Evolutionary conservation across 768 basidiomycete genomes (phyloP).

Genomic region (Pulveroboletus ravenelii): DNA sequence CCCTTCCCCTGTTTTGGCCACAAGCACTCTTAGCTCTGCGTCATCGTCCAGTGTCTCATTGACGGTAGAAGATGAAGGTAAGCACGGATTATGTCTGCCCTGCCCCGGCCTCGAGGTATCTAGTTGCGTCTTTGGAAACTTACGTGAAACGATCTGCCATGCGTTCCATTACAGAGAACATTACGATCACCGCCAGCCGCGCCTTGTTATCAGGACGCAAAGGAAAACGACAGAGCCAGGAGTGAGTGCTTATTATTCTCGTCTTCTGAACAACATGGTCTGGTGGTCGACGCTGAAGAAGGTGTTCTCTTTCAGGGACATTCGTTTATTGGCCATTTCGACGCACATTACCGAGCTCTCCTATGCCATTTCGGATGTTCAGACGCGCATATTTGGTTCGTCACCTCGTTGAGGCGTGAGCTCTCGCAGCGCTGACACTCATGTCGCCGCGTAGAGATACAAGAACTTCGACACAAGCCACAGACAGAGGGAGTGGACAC

Average conservation of each 20-base stretch:
- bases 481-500: conserved; percentile 52
- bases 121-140: conserved; percentile 24
- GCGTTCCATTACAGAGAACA: conserved; percentile 51
- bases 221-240: conserved; percentile 57
- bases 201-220: conserved; percentile 38
- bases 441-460: conserved; percentile 58
- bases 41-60: conserved; percentile 52
- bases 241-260: conserved; percentile 46
- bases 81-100: conserved; percentile 20
- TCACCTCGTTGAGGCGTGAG: conserved; percentile 3
- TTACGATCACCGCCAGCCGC: conserved; percentile 60
- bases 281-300: conserved; percentile 27
- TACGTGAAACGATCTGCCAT: conserved; percentile 32
- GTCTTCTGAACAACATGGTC: conserved; percentile 18
- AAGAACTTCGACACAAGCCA: conserved; percentile 87
- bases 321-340: conserved; percentile 71
- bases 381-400: conserved; percentile 85
- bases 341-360: conserved; percentile 86
- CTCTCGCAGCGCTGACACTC: conserved; percentile 9
- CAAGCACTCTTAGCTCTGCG: conserved; percentile 20
- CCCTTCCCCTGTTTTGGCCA: conserved; percentile 23
- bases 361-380: conserved; percentile 83
- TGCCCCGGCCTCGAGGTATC: conserved; percentile 19
- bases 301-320: conserved; percentile 47
- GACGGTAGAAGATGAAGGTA: conserved; percentile 62